Base-by-base conservation (phyloP, 1,139 yeast species). In the Yamadazyma spencermartinsiae region DNA sequence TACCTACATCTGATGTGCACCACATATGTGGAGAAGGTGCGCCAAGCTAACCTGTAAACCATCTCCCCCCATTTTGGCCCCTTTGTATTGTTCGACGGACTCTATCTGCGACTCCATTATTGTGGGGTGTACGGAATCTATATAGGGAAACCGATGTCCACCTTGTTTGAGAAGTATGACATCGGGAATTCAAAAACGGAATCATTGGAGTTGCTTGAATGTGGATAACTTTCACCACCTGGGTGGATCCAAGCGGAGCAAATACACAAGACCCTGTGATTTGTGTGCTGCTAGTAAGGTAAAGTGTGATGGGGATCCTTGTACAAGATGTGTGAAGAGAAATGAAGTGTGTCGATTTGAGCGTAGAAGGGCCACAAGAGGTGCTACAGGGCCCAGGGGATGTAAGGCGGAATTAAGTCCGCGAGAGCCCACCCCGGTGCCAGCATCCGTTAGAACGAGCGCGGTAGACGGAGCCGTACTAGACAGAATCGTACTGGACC, bases 281-380 rank as follows among this genome's bases (percentile, higher is more conserved):
- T 62, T 59, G 2, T 66, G 72, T 45, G 55, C 68, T 11, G 46
- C 60, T 28, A 51, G 72, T 27, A 65, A 66, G 43, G 61, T 65
- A 26, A 60, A 60, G 33, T 67, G 72, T 43, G 66, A 63, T 41
- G 39, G 46, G 18, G 46, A 55, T 1, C 61, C 59, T 3, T 67
- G 72, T 44, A 38, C 52, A 14, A 50, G 60, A 27, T 67, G 72
- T 44, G 45, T 52, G n/a, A 48, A 49, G 23, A 62, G 60, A 42
- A 45, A 50, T 16, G 38, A 60, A 19, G 51, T 56, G 4, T 66
- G 72, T 42, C 64, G 68, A n/a, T 56, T 56, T 41, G 52, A 54
- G 20, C 42, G 71, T 42, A 50, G 60, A 35, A 69, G 68, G 3
- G 65, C 68, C 13, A 61, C 60, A 41, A 53, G 48, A 14, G 48